Base-by-base conservation (phyloP, 176 grass and related monocot genomes). In the Rhipidocladum racemiflorum region DNA sequence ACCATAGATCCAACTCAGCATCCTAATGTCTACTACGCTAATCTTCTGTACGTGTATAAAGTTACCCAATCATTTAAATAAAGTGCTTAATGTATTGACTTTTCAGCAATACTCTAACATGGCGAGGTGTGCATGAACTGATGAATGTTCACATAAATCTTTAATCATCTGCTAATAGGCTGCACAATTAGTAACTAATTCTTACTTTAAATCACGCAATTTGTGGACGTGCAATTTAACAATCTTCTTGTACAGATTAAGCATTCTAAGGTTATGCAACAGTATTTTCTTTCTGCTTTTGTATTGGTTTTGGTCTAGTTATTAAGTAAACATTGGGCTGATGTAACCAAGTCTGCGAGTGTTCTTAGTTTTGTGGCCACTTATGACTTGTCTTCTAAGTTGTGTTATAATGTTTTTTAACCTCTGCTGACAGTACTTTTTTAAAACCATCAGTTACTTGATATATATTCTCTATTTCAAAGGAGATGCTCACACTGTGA, bases 401-500 rank as follows among this genome's bases (percentile, higher is more conserved):
- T 32, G 8, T 45, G 18, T 46, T 10, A 27, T 64, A 62, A 62
- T 24, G 23, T 40, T n/a, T 70, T n/a, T 59, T 48, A 55, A 21
- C 25, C 12, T 16, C 17, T 43, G 12, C 1, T 42, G 34, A 38
- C 18, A 12, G 25, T 36, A 34, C 15, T 45, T 46, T 7, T 24
- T 42, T 68, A 18, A 45, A 72, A 76, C 57, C 32, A 7, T 20
- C 73, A 68, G 21, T 66, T 57, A 77, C n/a, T 69, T 88, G 7
- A 65, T 81, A 42, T 14, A 9, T 18, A 83, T 72, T 27, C 24
- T 42, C 27, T 85, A 79, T 70, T 68, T 83, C 20, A 30, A 62
- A 39, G 46, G 35, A 18, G 13, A 39, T 3, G 20, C 9, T 85
- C 10, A 53, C 66, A 23, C 53, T 61, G n/a, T 61, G 18, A 14